Percentiles rank a stretch among this genome's conserved stretches.
Conservation (phyloP, 305 asterid species). For the Solanum chacoense region DNA sequence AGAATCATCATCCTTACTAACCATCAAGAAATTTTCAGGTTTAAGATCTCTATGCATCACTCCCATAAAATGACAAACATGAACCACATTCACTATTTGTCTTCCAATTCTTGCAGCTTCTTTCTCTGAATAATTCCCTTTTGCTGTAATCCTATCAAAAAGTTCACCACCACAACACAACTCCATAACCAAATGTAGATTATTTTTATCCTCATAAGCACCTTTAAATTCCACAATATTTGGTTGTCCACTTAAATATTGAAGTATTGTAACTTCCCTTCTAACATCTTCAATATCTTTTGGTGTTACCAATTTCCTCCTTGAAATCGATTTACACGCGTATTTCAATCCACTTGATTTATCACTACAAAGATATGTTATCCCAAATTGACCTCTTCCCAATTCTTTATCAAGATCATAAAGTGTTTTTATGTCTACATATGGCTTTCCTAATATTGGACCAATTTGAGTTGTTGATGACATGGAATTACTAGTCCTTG, state of each 20-base stretch:
- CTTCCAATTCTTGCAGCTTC: slow-evolving; percentile 15
- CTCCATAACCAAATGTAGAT: slow-evolving; percentile 13
- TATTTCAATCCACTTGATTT: neutral
- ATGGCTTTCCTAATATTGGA: neutral
- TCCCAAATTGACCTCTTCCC: slow-evolving; percentile 15
- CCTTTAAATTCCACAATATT: slow-evolving; percentile 15
- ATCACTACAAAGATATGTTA: slow-evolving; percentile 6
- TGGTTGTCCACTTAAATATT: slow-evolving; percentile 13
- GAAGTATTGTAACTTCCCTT: slow-evolving; percentile 10
- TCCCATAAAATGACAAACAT: slow-evolving; percentile 16
- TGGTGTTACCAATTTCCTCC: neutral
- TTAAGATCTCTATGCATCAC: slow-evolving; percentile 16
- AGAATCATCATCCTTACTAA: slow-evolving; percentile 5
- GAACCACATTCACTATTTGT: slow-evolving; percentile 13
- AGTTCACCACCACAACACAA: slow-evolving; percentile 14
- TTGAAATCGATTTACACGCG: slow-evolving; percentile 11
- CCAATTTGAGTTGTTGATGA: neutral
- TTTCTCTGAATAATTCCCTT: slow-evolving; percentile 11
- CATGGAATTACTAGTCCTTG: neutral
- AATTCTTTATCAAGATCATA: slow-evolving; percentile 6
- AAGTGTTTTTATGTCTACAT: neutral
- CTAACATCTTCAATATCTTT: slow-evolving; percentile 12
- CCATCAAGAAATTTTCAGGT: slow-evolving; percentile 17
- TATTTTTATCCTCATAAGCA: slow-evolving; percentile 8
- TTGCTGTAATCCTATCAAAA: slow-evolving; percentile 14